Base-by-base conservation (phyloP, 257 asterid genomes). In the Capsicum pubescens region DNA sequence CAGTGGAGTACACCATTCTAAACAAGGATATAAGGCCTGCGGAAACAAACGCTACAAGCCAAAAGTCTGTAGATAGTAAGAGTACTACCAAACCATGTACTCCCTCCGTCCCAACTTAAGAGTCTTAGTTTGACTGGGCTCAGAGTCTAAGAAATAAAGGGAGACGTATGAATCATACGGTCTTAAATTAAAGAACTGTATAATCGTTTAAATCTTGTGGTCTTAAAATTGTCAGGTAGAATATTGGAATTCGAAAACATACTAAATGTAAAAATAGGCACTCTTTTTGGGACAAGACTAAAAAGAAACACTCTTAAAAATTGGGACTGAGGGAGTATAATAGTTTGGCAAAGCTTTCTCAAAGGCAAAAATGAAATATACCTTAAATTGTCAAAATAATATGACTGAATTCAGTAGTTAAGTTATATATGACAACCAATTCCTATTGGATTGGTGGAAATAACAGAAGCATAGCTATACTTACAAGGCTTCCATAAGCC, bases 401-500 rank as follows among this genome's bases (percentile, higher is more conserved):
- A n/a, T 19, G n/a, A 50, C 42, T 48, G 80, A 48, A 11, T 48
- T 72, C 12, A 74, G 7, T n/a, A 71, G 36, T 19, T 74, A 26
- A 26, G 32, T 26, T 26, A 72, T 42, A 42, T 42, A 44, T 74
- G 57, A 48, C 10, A 0, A 36, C 46, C 72, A 26, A 32, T 32
- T 66, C 10, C n/a, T 13, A 13, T 48, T 50, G 39, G 42, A 32
- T 21, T 14, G 60, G 60, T 3, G 4, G 60, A 74, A 74, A 74
- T 50, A 39, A 26, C 72, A 32, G 42, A 81, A 59, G 6, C 15
- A 10, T 78, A 3, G 16, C 60, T 8, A 83, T 16, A 87, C 98
- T 89, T 92, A 95, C 99, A 35, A 95, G 97, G 92, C 91, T 97
- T 82, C 99, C 99, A 79, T 91, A 94, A 84, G 97, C 98, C 99